A percentile compares a stretch with the other conserved stretches of the same genome.
Evolutionary conservation across 1,139 yeast species (phyloP).

Genomic region (Nakaseomyces uthaithaninus): DNA sequence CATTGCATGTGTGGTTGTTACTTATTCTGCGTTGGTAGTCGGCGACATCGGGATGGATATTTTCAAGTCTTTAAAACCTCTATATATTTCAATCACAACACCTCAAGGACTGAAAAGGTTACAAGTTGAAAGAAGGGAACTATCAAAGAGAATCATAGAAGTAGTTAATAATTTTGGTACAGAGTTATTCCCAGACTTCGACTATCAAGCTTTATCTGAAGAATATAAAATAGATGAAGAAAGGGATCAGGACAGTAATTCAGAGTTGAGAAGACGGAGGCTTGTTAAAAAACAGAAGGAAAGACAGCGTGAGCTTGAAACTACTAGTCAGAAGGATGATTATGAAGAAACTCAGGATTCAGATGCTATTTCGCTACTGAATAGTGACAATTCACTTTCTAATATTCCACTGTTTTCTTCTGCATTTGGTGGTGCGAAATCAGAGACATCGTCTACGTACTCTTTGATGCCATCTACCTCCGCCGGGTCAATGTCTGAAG

Average conservation of each 20-base stretch:
- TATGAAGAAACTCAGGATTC: slow-evolving; percentile 20
- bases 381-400: slow-evolving; percentile 31
- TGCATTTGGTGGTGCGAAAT: slow-evolving; percentile 11
- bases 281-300: slow-evolving; percentile 21
- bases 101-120: slow-evolving; percentile 40
- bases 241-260: slow-evolving; percentile 23
- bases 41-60: slow-evolving; percentile 94
- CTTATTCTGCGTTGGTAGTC: slow-evolving; percentile 78
- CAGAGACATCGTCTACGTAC: slow-evolving; percentile 13
- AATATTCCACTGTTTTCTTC: slow-evolving; percentile 30
- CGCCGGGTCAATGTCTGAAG: slow-evolving; percentile 20
- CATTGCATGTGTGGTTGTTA: slow-evolving; percentile 49
- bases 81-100: slow-evolving; percentile 62
- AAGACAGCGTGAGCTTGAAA: slow-evolving; percentile 8
- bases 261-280: slow-evolving; percentile 29
- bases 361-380: slow-evolving; percentile 30
- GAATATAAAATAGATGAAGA: slow-evolving; percentile 17
- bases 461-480: slow-evolving; percentile 15
- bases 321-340: slow-evolving; percentile 12
- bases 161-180: slow-evolving; percentile 59
- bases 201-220: slow-evolving; percentile 22
- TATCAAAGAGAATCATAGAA: slow-evolving; percentile 43
- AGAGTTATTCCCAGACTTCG: slow-evolving; percentile 51
- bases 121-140: slow-evolving; percentile 40
- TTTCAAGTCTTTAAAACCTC: slow-evolving; percentile 72